Conservation (phyloP, 2,329 filamentous ascomycete genomes). For the Fusarium transvaalense region DNA sequence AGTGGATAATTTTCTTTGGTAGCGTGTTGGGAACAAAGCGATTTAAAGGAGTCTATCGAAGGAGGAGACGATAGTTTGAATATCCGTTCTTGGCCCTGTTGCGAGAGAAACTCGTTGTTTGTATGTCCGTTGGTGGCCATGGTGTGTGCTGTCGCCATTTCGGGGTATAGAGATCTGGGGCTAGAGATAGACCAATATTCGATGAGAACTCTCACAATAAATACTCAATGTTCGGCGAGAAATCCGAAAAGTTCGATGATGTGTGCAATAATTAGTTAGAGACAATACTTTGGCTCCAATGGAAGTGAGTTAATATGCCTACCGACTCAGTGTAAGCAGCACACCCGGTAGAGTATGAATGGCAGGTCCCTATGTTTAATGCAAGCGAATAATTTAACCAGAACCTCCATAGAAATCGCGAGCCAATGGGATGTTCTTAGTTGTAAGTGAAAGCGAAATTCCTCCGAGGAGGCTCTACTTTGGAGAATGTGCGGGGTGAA, state of each 20-base stretch:
- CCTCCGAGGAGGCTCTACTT: neutral
- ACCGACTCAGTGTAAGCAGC: too few relatives aligned
- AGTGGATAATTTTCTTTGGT: conserved; percentile 60
- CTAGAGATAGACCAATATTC: neutral
- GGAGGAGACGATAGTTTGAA: conserved; percentile 49
- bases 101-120: conserved; percentile 3
- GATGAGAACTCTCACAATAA: neutral
- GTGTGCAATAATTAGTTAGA: neutral
- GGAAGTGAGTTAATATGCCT: neutral
- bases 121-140: conserved; percentile 24
- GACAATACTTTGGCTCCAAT: too few relatives aligned
- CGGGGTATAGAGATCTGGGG: neutral
- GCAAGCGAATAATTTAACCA: conserved; percentile 21
- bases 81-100: conserved; percentile 34
- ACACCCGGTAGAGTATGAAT: neutral
- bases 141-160: neutral
- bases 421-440: neutral
- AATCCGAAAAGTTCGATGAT: neutral
- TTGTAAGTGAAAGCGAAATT: neutral
- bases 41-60: conserved; percentile 59
- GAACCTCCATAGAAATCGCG: neutral
- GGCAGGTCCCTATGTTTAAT: neutral
- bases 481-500: neutral
- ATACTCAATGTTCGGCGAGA: conserved; percentile 14
- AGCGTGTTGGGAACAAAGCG: conserved; percentile 58